A percentile compares a stretch with the other conserved stretches of the same genome.
These are phyloP conservation scores for Curvularia verruculosa DNA, from an alignment of 2,329 filamentous ascomycete species.

Conservation along the genomic window DNA sequence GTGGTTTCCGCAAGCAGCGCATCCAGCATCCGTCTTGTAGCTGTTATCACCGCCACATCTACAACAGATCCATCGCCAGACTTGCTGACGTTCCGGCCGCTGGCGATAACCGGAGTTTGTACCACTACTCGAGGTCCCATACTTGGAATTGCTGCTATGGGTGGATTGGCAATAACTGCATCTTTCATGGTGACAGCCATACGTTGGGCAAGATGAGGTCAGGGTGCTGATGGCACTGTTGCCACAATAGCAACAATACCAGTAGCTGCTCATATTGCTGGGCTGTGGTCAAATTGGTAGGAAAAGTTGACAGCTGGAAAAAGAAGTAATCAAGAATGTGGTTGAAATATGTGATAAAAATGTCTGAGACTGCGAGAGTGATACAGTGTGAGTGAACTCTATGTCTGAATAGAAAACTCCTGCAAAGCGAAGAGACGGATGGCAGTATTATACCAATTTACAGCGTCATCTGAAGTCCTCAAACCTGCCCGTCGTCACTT, in stretches of 20 bases:
- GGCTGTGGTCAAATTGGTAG: not conserved
- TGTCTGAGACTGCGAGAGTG: not conserved
- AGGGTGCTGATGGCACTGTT: not conserved
- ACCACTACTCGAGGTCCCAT: not conserved
- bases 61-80: constrained; percentile 1
- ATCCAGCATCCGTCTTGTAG: not conserved
- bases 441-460: not conserved
- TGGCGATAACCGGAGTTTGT: not conserved
- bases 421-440: not conserved
- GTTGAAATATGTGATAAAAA: not conserved
- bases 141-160: not conserved
- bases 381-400: not conserved
- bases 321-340: not conserved
- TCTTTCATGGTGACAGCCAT: not conserved
- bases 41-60: not conserved
- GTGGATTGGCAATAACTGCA: not conserved
- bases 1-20: constrained; percentile 2
- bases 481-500: not conserved
- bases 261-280: not conserved
- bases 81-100: not conserved
- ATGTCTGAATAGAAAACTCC: not conserved
- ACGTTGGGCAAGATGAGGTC: not conserved
- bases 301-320: not conserved
- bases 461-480: not conserved
- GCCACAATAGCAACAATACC: not conserved